These are phyloP conservation scores for Piromyces finnis DNA, from an alignment of 192 early-diverging fungal genomes.

Conservation along the genomic window DNA sequence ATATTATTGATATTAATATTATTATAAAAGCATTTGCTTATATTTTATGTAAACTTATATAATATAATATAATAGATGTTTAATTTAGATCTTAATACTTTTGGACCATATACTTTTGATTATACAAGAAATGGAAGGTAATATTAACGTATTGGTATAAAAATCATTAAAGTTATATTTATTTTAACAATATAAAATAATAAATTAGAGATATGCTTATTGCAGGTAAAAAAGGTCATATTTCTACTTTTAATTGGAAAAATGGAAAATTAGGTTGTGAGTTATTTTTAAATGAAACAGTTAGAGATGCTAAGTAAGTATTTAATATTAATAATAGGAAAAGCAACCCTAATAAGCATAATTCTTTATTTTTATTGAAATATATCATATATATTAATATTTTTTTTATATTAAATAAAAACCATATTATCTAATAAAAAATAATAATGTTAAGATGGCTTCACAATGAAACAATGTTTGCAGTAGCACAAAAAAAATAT, in stretches of 20 bases:
- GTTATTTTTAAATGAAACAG: constrained; percentile 70
- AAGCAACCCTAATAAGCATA: too few relatives aligned
- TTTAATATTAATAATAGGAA: neutral
- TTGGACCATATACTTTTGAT: constrained; percentile 76
- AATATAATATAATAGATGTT: constrained; percentile 31
- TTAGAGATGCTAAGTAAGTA: constrained; percentile 64
- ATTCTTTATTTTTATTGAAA: too few relatives aligned
- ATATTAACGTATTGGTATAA: too few relatives aligned
- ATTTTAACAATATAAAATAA: too few relatives aligned
- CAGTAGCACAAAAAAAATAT: constrained; percentile 87
- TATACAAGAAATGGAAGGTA: constrained; percentile 71
- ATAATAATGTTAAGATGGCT: too few relatives aligned
- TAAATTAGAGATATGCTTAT: constrained; percentile 33
- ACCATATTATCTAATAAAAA: too few relatives aligned
- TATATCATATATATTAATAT: too few relatives aligned
- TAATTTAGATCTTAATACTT: constrained; percentile 51
- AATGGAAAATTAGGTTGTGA: constrained; percentile 57
- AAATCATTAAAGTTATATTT: too few relatives aligned
- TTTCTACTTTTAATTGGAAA: constrained; percentile 86
- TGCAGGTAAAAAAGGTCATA: constrained; percentile 66
- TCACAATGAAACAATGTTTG: constrained; percentile 85
- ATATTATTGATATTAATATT: too few relatives aligned
- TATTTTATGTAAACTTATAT: too few relatives aligned
- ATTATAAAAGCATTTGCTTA: too few relatives aligned
- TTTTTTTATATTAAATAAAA: too few relatives aligned